A percentile compares a stretch with the other conserved stretches of the same genome.
phyloP scores from a whole-genome alignment of 768 basidiomycete species.

The Candolleomyces eurysporus region DNA sequence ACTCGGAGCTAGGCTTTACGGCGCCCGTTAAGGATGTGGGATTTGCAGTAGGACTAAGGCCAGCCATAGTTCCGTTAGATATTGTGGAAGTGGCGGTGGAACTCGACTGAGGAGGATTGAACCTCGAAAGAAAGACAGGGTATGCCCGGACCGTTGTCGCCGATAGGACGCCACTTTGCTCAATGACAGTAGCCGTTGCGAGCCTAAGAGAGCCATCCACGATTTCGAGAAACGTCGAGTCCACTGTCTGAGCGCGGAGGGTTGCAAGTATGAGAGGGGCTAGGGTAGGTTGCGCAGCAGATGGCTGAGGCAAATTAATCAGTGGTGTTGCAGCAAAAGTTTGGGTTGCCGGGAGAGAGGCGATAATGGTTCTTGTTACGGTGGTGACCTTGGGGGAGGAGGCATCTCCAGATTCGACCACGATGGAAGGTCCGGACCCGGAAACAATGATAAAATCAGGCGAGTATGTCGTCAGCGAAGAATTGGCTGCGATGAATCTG shows the following conservation, averaged over 20 bases:
- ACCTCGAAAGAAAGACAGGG: slow-evolving; percentile 3
- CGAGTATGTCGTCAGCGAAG: slow-evolving; percentile 40
- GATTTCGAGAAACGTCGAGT: slow-evolving; percentile 1
- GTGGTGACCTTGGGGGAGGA: background rate
- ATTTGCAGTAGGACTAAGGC: background rate
- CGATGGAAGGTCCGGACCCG: slow-evolving; percentile 9
- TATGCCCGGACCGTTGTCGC: background rate
- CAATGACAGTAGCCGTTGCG: background rate
- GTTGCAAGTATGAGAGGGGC: background rate
- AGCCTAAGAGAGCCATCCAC: background rate
- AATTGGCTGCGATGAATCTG: slow-evolving; percentile 28
- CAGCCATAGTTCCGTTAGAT: background rate
- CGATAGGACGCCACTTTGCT: background rate
- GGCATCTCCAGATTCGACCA: background rate
- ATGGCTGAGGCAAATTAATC: background rate
- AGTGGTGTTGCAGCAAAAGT: too few relatives aligned
- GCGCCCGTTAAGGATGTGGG: background rate
- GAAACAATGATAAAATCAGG: slow-evolving; percentile 47
- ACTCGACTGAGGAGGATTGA: background rate
- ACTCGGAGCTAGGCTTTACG: background rate
- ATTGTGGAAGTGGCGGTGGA: background rate
- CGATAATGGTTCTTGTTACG: background rate
- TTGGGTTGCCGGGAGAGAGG: background rate
- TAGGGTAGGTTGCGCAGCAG: background rate
- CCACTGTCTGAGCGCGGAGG: background rate